phyloP scores from a whole-genome alignment of 2,329 filamentous ascomycete species.

The Alternaria tenuissima region DNA sequence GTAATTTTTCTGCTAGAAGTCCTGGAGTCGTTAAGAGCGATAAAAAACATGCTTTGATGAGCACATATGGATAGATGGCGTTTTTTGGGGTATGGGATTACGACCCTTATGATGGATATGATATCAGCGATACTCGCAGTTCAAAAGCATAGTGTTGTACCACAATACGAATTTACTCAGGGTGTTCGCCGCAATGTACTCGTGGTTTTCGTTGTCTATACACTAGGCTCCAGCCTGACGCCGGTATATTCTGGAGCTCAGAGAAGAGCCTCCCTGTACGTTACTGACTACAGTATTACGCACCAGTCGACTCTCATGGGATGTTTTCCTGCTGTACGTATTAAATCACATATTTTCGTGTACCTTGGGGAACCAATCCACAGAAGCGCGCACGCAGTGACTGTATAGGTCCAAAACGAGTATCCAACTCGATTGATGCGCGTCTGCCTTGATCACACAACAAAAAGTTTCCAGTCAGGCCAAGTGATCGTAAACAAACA shows the following conservation, averaged over 20 bases:
- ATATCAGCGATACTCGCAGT: not conserved
- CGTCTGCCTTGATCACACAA: too few species aligned
- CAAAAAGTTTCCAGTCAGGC: too few species aligned
- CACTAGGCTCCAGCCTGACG: not conserved
- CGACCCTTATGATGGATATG: not conserved
- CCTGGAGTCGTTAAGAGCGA: not conserved
- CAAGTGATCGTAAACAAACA: too few species aligned
- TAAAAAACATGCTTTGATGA: not conserved
- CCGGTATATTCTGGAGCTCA: not conserved
- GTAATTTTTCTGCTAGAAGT: not conserved
- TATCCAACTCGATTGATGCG: too few species aligned
- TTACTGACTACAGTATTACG: not conserved
- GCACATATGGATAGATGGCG: slow-evolving; percentile 4
- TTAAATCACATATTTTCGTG: too few species aligned
- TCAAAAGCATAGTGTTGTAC: not conserved
- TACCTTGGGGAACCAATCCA: too few species aligned
- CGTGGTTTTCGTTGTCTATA: not conserved
- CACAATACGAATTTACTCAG: not conserved
- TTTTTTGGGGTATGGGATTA: slow-evolving; percentile 1
- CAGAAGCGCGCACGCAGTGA: too few species aligned
- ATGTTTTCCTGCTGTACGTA: too few species aligned
- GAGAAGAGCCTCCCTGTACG: not conserved
- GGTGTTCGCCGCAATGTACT: not conserved
- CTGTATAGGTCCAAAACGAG: too few species aligned
- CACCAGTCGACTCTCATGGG: too few species aligned